Conservation (phyloP, 768 basidiomycete species). For the Cyathus striatus region DNA sequence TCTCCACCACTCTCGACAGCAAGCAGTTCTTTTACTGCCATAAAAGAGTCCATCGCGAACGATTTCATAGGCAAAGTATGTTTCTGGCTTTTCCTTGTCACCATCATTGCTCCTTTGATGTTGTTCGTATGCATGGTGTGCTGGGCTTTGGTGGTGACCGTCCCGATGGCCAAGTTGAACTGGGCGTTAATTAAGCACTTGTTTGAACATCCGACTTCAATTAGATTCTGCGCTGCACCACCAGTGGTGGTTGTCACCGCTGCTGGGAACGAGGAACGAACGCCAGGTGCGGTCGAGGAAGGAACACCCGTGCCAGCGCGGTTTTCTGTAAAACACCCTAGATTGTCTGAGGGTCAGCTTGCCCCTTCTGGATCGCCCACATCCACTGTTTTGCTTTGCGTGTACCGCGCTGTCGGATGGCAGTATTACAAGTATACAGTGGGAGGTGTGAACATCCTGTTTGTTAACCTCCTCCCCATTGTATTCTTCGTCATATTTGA, state of each 20-base stretch:
- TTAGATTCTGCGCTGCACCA: conserved; percentile 92
- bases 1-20: conserved; percentile 23
- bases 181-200: conserved; percentile 92
- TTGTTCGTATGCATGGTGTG: conserved; percentile 83
- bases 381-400: conserved; percentile 90
- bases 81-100: conserved; percentile 78
- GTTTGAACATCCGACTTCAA: conserved; percentile 69
- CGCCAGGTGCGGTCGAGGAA: conserved; percentile 12
- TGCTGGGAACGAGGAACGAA: conserved; percentile 10
- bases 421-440: conserved; percentile 99
- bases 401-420: conserved; percentile 83
- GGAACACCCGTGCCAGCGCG: conserved; percentile 27
- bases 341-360: conserved; percentile 81
- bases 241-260: conserved; percentile 53
- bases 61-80: conserved; percentile 65
- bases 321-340: conserved; percentile 65
- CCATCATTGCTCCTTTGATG: conserved; percentile 85
- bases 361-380: conserved; percentile 81
- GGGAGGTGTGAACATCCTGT: conserved; percentile 97
- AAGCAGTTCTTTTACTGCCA: conserved; percentile 13
- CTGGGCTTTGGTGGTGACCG: conserved; percentile 93
- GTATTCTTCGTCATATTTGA: conserved; percentile 97
- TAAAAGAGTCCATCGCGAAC: conserved; percentile 26
- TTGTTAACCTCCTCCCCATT: conserved; percentile 89
- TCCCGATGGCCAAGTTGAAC: conserved; percentile 96